Evolutionary conservation across 805 yeast species (phyloP), one percentile per base, ranked within the genome.

Genomic region (Candida quercuum): DNA sequence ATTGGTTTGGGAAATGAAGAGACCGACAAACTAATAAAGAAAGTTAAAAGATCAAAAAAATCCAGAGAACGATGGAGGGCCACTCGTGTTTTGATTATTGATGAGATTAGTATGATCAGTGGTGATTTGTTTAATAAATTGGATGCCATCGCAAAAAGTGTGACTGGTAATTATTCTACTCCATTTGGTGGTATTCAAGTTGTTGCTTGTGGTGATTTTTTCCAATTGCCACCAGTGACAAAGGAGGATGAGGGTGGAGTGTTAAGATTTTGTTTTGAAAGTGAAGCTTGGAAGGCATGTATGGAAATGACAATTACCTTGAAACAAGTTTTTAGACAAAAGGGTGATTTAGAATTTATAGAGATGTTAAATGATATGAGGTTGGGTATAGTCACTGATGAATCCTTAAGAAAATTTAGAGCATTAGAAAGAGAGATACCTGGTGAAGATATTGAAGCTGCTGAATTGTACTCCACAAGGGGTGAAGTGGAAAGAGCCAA

Each of bases 151-250:
- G 89, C 84, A 0, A 67, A 72, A 46, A 60, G 56, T 17, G 39
- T 84, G 8, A 60, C 81, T 26, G 61, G 60, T 33, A 66, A 54
- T 39, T 17, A 19, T 12, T 51, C 57, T 9, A 38, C 46, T 24
- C 89, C 94, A 1, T 85, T 85, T 66, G 95, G 95, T 18, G 93
- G 93, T 0, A 78, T 85, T 17, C 95, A 85, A 49, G 51, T 85
- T 14, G 71, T 85, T 23, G 72, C 80, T 13, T 79, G 86, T 63
- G 94, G 95, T 6, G 95, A 85, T 56, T 85, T 85, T 54, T 84
- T 75, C 55, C 95, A 85, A 53, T 59, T 85, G 31, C 95, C 95
- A 0, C 95, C 95, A 0, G 86, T 81, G 7, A 57, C 66, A 3
- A 51, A 58, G 45, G 59, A 59, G 39, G 56, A 45, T 41, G 58